These are phyloP conservation scores for Pueraria montana DNA, from an alignment of 306 rosid genomes.

Conservation along the genomic window DNA sequence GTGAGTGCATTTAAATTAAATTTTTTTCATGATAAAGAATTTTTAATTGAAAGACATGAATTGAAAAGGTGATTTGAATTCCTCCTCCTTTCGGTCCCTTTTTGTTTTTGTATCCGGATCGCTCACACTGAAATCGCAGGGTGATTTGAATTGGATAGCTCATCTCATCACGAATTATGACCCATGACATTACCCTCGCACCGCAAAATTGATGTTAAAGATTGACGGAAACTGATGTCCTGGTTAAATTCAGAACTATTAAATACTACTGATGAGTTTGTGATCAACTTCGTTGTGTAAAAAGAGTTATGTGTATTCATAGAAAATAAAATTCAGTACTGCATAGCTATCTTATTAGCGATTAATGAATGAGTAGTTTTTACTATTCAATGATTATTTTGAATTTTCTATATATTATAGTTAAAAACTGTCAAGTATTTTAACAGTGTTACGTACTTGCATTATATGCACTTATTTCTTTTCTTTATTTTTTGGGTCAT, in stretches of 20 bases:
- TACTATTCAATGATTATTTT: neutral
- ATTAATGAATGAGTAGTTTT: neutral
- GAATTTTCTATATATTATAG: neutral
- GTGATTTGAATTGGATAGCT: neutral
- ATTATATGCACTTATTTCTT: too few relatives aligned
- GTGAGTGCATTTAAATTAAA: too few relatives aligned
- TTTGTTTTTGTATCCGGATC: too few relatives aligned
- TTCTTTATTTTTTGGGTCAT: neutral
- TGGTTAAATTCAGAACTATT: neutral
- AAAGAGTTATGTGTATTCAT: neutral
- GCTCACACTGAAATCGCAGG: neutral
- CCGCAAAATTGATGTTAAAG: neutral
- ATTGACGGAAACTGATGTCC: neutral
- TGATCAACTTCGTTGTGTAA: too few relatives aligned
- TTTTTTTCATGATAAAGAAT: too few relatives aligned
- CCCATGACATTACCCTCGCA: neutral
- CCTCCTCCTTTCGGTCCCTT: too few relatives aligned
- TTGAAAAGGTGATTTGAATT: too few relatives aligned
- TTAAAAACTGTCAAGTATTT: neutral
- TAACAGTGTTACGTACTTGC: too few relatives aligned
- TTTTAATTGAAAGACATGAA: too few relatives aligned
- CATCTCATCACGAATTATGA: neutral
- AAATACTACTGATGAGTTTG: too few relatives aligned
- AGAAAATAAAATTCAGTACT: neutral
- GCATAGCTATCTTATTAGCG: neutral